Evolutionary conservation across 1,139 yeast genomes (phyloP).

Genomic region (Yamadazyma kanchanaburiensis): DNA sequence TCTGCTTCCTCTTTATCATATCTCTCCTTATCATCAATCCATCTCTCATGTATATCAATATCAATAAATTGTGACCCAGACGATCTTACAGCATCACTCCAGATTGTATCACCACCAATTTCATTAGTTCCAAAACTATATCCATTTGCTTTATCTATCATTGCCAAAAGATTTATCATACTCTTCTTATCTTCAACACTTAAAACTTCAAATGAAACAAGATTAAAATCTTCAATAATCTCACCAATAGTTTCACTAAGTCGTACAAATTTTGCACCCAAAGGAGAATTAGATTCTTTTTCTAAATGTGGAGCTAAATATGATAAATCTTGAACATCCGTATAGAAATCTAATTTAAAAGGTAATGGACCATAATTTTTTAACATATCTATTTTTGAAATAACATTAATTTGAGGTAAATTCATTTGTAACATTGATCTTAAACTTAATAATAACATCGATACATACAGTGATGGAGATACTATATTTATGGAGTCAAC

Average conservation of each 20-base stretch:
- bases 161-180: slow-evolving; percentile 76
- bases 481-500: slow-evolving; percentile 85
- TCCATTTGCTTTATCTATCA: slow-evolving; percentile 89
- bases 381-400: slow-evolving; percentile 84
- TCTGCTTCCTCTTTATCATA: slow-evolving; percentile 64
- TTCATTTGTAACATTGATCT: slow-evolving; percentile 55
- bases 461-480: slow-evolving; percentile 88
- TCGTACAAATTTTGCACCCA: slow-evolving; percentile 62
- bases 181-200: slow-evolving; percentile 88
- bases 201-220: slow-evolving; percentile 85
- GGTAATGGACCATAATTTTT: slow-evolving; percentile 58
- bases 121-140: slow-evolving; percentile 91
- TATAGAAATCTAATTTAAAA: slow-evolving; percentile 78
- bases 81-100: slow-evolving; percentile 93
- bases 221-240: slow-evolving; percentile 78
- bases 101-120: slow-evolving; percentile 89
- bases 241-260: slow-evolving; percentile 81
- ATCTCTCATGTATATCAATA: slow-evolving; percentile 86
- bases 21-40: slow-evolving; percentile 82
- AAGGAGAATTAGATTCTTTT: slow-evolving; percentile 54
- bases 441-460: slow-evolving; percentile 73
- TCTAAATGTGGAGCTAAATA: slow-evolving; percentile 68
- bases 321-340: slow-evolving; percentile 83
- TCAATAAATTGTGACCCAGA: slow-evolving; percentile 51
- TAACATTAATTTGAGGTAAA: slow-evolving; percentile 46